These are phyloP conservation scores for Phaeoacremonium minimum DNA, from an alignment of 2,329 filamentous ascomycete genomes.

Conservation along the genomic window DNA sequence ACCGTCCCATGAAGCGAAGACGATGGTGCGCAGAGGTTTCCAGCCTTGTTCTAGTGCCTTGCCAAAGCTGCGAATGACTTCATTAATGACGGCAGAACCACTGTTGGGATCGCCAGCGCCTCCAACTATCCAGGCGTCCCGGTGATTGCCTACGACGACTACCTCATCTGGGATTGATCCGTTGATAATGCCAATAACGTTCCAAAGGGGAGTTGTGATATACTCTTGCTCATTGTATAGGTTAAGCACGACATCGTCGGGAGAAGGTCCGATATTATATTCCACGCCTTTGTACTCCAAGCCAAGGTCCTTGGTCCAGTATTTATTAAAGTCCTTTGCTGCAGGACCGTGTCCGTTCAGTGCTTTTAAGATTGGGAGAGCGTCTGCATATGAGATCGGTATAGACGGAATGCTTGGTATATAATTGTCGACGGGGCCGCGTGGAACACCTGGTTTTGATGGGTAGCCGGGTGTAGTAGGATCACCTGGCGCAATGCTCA, in stretches of 20 bases:
- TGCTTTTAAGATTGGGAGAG: constrained; percentile 70
- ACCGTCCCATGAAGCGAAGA: constrained; percentile 68
- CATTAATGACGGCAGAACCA: constrained; percentile 74
- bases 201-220: constrained; percentile 66
- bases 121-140: constrained; percentile 87
- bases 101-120: constrained; percentile 80
- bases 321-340: constrained; percentile 59
- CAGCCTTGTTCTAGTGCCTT: constrained; percentile 57
- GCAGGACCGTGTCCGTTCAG: constrained; percentile 72
- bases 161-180: constrained; percentile 52
- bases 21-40: constrained; percentile 46
- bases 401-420: constrained; percentile 76
- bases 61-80: constrained; percentile 72
- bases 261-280: constrained; percentile 37
- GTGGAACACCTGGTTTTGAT: constrained; percentile 66
- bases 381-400: constrained; percentile 75
- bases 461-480: constrained; percentile 82
- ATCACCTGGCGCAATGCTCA: constrained; percentile 58
- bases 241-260: constrained; percentile 57
- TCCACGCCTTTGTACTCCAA: constrained; percentile 36
- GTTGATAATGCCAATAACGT: constrained; percentile 78
- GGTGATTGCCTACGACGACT: constrained; percentile 65
- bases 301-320: constrained; percentile 52
- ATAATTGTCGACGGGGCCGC: constrained; percentile 55
- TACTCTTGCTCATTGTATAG: constrained; percentile 67